A percentile compares a stretch with the other conserved stretches of the same genome.
Conservation (phyloP, 2,329 filamentous ascomycete species). For the Domatiomyces globalis region DNA sequence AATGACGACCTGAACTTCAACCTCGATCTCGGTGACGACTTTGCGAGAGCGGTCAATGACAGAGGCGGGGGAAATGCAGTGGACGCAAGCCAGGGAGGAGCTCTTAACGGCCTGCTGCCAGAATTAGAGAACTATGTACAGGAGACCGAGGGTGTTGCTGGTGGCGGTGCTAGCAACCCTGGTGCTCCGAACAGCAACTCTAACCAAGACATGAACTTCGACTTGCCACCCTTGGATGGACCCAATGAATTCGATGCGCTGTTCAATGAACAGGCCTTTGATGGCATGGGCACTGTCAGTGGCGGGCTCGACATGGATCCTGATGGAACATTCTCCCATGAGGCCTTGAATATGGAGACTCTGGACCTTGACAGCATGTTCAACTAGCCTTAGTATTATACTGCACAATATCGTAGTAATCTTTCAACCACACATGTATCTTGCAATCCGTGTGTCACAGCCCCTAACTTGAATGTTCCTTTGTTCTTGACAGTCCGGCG, state of each 20-base stretch:
- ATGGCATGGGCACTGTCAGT: conserved; percentile 31
- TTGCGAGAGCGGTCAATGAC: conserved; percentile 24
- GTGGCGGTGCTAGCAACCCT: conserved; percentile 8
- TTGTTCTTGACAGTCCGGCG: background rate
- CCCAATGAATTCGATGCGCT: conserved; percentile 21
- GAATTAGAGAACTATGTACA: conserved; percentile 23
- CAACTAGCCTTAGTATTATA: background rate
- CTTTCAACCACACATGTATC: background rate
- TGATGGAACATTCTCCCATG: conserved; percentile 2
- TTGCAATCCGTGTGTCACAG: no score
- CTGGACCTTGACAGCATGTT: conserved; percentile 15
- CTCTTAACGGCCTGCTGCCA: conserved; percentile 21
- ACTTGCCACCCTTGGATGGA: conserved; percentile 12
- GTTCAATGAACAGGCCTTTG: conserved; percentile 31
- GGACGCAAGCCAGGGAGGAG: conserved; percentile 9
- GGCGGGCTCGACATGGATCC: conserved; percentile 6
- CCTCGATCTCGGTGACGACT: conserved; percentile 26
- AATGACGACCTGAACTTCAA: conserved; percentile 27
- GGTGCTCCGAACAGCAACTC: conserved; percentile 4
- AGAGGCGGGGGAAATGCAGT: conserved; percentile 24
- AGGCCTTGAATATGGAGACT: conserved; percentile 9
- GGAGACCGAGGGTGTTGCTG: conserved; percentile 15
- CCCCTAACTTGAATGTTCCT: background rate
- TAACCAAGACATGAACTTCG: conserved; percentile 9
- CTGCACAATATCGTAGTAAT: background rate